Conservation (phyloP, 164 flowering plant species). For the Vitis cinerea region DNA sequence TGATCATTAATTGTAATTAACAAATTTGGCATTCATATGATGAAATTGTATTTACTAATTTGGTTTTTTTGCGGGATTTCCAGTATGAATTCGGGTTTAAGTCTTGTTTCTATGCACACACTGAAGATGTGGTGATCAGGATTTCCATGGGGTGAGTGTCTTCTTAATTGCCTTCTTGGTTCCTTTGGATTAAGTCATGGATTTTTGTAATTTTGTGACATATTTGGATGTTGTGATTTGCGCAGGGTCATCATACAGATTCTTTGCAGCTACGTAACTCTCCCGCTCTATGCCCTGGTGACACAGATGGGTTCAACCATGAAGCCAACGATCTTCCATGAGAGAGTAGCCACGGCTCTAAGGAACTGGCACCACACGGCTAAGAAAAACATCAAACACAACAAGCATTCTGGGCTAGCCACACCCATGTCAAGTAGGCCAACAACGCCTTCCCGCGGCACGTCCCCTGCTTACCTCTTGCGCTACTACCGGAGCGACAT, state of each 20-base stretch:
- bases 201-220: too few species aligned
- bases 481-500: constrained; percentile 32
- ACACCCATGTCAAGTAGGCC: constrained; percentile 62
- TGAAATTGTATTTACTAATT: neutral
- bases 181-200: neutral
- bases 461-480: constrained; percentile 60
- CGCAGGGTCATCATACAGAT: constrained; percentile 53
- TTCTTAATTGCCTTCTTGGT: too few species aligned
- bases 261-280: constrained; percentile 80
- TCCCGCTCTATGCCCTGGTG: constrained; percentile 86
- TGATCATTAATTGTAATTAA: neutral
- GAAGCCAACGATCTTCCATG: constrained; percentile 79
- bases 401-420: constrained; percentile 21
- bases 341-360: constrained; percentile 60
- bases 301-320: constrained; percentile 91
- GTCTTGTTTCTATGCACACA: constrained; percentile 64
- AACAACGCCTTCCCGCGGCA: constrained; percentile 40
- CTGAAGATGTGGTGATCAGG: constrained; percentile 52
- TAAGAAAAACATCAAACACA: constrained; percentile 50
- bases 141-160: constrained; percentile 66
- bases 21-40: neutral
- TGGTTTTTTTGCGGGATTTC: neutral
- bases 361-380: constrained; percentile 72
- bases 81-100: constrained; percentile 62
- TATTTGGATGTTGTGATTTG: too few species aligned